These are phyloP conservation scores for Pythium aphanidermatum DNA, from an alignment of 352 stramenopile genomes.

Conservation along the genomic window DNA sequence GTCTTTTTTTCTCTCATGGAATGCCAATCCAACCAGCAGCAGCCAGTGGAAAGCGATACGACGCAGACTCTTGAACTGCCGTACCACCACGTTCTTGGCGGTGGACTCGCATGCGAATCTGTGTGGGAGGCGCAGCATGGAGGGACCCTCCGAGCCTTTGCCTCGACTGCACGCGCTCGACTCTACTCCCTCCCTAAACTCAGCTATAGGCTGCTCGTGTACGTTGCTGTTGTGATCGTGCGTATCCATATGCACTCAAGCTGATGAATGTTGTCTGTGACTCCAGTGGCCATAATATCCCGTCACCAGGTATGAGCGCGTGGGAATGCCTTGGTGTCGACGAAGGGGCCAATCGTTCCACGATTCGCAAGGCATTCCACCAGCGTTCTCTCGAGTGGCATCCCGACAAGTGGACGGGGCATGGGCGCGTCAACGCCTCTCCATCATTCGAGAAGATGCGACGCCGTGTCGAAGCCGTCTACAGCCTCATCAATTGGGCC, in stretches of 20 bases:
- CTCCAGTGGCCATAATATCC: conserved; percentile 30
- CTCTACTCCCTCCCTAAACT: conserved; percentile 36
- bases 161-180: conserved; percentile 8
- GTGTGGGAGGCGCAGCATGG: conserved; percentile 32
- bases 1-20: conserved; percentile 14
- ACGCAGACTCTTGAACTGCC: no score
- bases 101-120: conserved; percentile 24
- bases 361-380: conserved; percentile 55
- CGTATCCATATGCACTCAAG: neutral
- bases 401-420: conserved; percentile 53
- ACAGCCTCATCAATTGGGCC: conserved; percentile 36
- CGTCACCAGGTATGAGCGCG: conserved; percentile 33
- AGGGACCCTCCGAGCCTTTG: conserved; percentile 24
- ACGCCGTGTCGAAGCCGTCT: conserved; percentile 24
- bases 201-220: conserved; percentile 55
- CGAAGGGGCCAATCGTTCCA: conserved; percentile 31
- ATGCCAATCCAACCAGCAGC: conserved; percentile 2
- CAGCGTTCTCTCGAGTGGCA: conserved; percentile 60
- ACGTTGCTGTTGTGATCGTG: conserved; percentile 10
- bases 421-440: no score
- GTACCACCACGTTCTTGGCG: conserved; percentile 5
- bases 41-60: no score
- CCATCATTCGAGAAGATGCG: no score
- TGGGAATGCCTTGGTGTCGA: conserved; percentile 40
- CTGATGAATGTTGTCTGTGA: neutral